Conservation (phyloP, 345 rosid species). For the Iberis pinnata region DNA sequence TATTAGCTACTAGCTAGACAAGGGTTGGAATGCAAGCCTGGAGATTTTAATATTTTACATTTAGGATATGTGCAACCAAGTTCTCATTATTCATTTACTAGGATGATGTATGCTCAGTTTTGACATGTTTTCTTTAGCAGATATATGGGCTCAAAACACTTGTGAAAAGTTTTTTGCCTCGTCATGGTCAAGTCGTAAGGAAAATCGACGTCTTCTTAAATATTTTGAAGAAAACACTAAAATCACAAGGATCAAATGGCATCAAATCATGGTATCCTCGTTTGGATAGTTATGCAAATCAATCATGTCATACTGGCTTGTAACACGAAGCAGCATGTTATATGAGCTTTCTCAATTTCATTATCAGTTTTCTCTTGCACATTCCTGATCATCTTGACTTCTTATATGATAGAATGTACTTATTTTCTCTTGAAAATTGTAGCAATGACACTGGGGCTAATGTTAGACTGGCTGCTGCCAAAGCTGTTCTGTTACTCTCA, state of each 20-base stretch:
- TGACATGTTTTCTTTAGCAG: conserved; percentile 38
- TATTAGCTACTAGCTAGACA: conserved; percentile 10
- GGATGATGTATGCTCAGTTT: conserved; percentile 6
- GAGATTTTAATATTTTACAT: neutral
- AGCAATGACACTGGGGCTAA: conserved; percentile 45
- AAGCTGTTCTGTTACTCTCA: conserved; percentile 74
- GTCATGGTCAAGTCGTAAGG: conserved; percentile 43
- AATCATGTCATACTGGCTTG: conserved; percentile 9
- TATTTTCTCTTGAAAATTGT: conserved; percentile 28
- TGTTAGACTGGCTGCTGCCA: conserved; percentile 75
- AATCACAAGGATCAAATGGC: conserved; percentile 36
- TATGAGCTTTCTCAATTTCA: conserved; percentile 8
- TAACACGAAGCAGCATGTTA: neutral
- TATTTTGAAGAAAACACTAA: conserved; percentile 52
- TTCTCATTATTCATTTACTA: conserved; percentile 5
- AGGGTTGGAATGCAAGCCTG: conserved; percentile 6
- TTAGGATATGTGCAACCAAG: conserved; percentile 4
- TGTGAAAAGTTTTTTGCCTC: conserved; percentile 75
- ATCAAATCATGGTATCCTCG: conserved; percentile 44
- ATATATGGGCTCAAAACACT: conserved; percentile 76
- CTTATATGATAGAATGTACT: conserved; percentile 11
- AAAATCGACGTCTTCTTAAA: conserved; percentile 46
- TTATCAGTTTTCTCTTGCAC: conserved; percentile 3
- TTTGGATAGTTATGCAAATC: conserved; percentile 15
- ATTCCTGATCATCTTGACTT: conserved; percentile 6